phyloP scores from a whole-genome alignment of 164 flowering plant species.

The Macadamia tetraphylla region DNA sequence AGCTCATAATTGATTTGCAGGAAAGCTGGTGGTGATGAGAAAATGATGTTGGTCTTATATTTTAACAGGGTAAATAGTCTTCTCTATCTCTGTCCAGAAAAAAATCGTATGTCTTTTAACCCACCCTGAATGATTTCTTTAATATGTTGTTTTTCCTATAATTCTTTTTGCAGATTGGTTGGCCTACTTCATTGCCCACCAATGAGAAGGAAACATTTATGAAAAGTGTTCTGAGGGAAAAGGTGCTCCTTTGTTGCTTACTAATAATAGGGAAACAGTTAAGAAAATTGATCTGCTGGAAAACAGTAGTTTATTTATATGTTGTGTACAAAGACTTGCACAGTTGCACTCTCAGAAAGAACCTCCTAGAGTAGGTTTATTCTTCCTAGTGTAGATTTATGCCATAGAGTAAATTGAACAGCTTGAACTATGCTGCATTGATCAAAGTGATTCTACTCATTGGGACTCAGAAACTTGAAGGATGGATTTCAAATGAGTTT shows the following conservation, averaged over 20 bases:
- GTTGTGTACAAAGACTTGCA: not conserved
- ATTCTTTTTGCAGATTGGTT: constrained; percentile 65
- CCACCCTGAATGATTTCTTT: constrained; percentile 3
- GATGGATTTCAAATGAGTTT: too few species aligned
- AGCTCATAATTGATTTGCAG: constrained; percentile 30
- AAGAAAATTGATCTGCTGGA: not conserved
- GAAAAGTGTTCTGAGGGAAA: constrained; percentile 62
- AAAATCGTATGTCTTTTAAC: not conserved
- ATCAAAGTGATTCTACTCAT: not conserved
- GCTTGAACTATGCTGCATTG: not conserved
- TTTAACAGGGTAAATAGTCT: constrained; percentile 63
- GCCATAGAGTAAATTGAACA: not conserved
- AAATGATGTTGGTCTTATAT: constrained; percentile 66
- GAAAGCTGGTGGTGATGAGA: constrained; percentile 83
- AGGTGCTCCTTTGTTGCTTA: constrained; percentile 40
- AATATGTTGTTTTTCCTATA: constrained; percentile 1
- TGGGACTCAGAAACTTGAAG: too few species aligned
- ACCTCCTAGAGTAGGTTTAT: not conserved
- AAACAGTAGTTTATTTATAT: not conserved
- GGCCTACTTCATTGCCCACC: constrained; percentile 95
- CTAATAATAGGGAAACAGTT: not conserved
- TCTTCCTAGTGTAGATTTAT: not conserved
- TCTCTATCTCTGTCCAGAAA: not conserved
- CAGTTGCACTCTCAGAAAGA: not conserved
- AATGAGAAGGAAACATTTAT: constrained; percentile 66